phyloP scores from a whole-genome alignment of 805 yeast genomes.

The Ogataea pignaliae region DNA sequence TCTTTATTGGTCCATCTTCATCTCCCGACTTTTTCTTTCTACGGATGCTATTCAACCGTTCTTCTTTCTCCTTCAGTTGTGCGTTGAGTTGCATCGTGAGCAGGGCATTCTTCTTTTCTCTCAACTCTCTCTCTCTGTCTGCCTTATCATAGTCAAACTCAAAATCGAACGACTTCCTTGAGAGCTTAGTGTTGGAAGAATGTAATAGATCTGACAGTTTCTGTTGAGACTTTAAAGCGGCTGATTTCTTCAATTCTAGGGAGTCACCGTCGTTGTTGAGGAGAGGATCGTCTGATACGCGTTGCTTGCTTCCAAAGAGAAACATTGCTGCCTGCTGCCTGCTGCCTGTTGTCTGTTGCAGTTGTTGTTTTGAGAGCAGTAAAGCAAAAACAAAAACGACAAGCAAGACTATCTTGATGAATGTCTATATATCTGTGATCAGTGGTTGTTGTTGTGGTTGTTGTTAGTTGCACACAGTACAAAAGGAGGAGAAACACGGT shows the following conservation, averaged over 20 bases:
- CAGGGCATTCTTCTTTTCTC: slow-evolving; percentile 10
- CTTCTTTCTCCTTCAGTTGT: slow-evolving; percentile 16
- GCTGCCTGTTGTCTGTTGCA: too few species aligned
- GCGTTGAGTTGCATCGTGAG: slow-evolving; percentile 14
- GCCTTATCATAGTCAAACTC: slow-evolving; percentile 7
- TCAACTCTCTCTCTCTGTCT: slow-evolving; percentile 3
- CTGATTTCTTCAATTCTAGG: slow-evolving; percentile 13
- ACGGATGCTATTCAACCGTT: slow-evolving; percentile 7
- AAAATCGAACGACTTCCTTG: neutral
- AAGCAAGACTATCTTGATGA: too few species aligned
- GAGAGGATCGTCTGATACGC: too few species aligned
- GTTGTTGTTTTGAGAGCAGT: too few species aligned
- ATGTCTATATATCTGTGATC: too few species aligned
- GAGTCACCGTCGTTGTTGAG: slow-evolving; percentile 11
- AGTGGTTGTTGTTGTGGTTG: too few species aligned
- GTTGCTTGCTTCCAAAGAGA: too few species aligned
- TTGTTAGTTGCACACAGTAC: too few species aligned
- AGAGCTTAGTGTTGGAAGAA: neutral
- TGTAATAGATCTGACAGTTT: slow-evolving; percentile 11
- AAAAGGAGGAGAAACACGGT: neutral
- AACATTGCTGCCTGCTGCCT: too few species aligned
- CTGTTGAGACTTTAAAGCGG: slow-evolving; percentile 11
- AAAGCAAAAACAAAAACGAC: too few species aligned
- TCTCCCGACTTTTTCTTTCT: slow-evolving; percentile 5
- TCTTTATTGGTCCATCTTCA: slow-evolving; percentile 1